Evolutionary conservation across 108 stramenopile genomes (phyloP).

Genomic region (Craspedostauros australis): DNA sequence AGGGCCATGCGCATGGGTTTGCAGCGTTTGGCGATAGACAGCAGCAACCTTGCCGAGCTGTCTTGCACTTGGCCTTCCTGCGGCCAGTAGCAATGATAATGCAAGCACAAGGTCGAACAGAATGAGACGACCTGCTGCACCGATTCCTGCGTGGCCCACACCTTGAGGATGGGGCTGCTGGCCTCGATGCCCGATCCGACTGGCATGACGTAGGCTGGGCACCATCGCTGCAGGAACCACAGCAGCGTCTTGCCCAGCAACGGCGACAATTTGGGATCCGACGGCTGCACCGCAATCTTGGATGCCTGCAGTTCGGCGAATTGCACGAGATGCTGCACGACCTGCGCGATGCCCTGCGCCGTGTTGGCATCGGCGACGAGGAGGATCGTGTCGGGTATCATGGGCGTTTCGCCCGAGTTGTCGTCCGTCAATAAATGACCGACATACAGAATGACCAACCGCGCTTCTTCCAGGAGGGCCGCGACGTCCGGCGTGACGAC

Average conservation of each 20-base stretch:
- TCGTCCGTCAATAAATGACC: constrained; percentile 80
- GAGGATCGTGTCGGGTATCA: constrained; percentile 57
- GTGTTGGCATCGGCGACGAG: constrained; percentile 38
- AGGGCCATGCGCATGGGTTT: constrained; percentile 41
- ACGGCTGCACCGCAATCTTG: constrained; percentile 49
- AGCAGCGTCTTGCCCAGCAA: constrained; percentile 67
- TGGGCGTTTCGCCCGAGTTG: constrained; percentile 65
- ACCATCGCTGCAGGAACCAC: constrained; percentile 75
- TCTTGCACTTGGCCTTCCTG: constrained; percentile 74
- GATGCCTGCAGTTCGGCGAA: constrained; percentile 68
- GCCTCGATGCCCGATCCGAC: constrained; percentile 18
- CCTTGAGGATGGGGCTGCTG: constrained; percentile 28
- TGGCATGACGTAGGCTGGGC: constrained; percentile 69
- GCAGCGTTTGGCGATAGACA: constrained; percentile 47
- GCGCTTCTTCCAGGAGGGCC: constrained; percentile 75
- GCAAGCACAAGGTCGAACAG: constrained; percentile 54
- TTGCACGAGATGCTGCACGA: constrained; percentile 42
- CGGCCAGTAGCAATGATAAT: constrained; percentile 83
- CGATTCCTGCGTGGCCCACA: constrained; percentile 49
- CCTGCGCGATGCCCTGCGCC: constrained; percentile 30
- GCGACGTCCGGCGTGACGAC: constrained; percentile 63
- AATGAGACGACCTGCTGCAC: constrained; percentile 63
- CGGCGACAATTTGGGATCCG: constrained; percentile 61
- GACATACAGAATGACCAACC: constrained; percentile 59
- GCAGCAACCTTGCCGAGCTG: constrained; percentile 38